These are phyloP conservation scores for Diospyros lotus DNA, from an alignment of 148 eudicot species.

Conservation along the genomic window DNA sequence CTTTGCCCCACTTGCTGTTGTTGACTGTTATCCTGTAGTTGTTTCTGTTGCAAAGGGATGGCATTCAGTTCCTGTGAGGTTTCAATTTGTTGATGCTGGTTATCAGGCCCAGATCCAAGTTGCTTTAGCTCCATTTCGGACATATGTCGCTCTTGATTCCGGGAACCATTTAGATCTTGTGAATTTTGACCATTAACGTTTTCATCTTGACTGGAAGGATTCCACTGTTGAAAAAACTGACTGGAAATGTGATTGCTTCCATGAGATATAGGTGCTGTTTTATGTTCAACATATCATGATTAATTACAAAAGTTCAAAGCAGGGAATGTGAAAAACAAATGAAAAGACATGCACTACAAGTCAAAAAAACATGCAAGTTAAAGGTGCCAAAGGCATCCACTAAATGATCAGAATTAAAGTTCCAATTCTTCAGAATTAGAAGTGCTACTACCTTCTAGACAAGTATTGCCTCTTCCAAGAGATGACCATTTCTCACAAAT, in stretches of 20 bases:
- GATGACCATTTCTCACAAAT: no score
- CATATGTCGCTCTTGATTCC: constrained; percentile 39
- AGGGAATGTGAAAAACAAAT: background rate
- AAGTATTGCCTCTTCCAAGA: no score
- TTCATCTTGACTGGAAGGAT: constrained; percentile 47
- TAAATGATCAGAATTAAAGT: background rate
- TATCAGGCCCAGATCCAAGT: constrained; percentile 34
- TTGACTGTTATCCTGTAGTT: constrained; percentile 34
- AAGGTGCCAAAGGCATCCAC: background rate
- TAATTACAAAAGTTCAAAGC: background rate
- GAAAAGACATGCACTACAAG: background rate
- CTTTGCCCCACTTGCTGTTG: constrained; percentile 37
- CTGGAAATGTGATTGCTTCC: constrained; percentile 51
- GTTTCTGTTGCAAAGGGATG: constrained; percentile 30
- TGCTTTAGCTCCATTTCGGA: constrained; percentile 42
- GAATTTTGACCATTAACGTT: constrained; percentile 32
- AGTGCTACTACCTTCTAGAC: no score
- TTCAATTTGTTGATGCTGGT: constrained; percentile 34
- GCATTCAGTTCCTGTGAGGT: constrained; percentile 32
- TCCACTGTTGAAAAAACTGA: constrained; percentile 65
- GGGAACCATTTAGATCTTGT: constrained; percentile 30
- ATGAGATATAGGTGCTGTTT: constrained; percentile 53
- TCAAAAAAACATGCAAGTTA: no score
- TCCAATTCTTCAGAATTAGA: background rate
- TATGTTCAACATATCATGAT: constrained; percentile 6